Evolutionary conservation across 106 monocot species (phyloP).

Genomic region (Acorus calamus): DNA sequence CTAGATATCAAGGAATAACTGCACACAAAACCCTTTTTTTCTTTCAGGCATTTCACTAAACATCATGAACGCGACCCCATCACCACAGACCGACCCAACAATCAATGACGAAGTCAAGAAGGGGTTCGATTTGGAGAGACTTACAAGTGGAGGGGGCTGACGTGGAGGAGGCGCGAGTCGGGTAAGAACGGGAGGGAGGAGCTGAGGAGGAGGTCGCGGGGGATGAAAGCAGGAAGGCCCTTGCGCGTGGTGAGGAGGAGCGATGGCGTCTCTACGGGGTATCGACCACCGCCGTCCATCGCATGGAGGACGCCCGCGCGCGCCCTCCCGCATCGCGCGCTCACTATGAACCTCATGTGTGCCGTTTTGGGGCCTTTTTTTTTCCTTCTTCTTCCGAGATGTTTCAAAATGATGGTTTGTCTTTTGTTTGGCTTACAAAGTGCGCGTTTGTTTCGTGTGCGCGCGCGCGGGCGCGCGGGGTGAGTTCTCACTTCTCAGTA

Average conservation of each 20-base stretch:
- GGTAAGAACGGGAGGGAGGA: constrained; percentile 30
- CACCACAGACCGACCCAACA: not conserved
- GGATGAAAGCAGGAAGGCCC: constrained; percentile 69
- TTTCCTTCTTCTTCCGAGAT: too few relatives aligned
- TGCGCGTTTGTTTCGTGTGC: too few relatives aligned
- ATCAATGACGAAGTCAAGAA: not conserved
- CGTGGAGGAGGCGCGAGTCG: constrained; percentile 66
- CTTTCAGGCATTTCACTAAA: constrained; percentile 14
- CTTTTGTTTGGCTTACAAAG: too few relatives aligned
- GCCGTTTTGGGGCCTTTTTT: too few relatives aligned
- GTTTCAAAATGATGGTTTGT: too few relatives aligned
- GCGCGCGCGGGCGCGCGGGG: too few relatives aligned
- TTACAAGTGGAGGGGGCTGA: constrained; percentile 93
- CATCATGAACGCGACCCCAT: not conserved
- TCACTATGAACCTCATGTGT: constrained; percentile 62
- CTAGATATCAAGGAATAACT: too few relatives aligned
- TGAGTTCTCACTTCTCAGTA: too few relatives aligned
- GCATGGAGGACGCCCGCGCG: constrained; percentile 47
- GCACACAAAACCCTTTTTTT: not conserved
- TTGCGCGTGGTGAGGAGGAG: constrained; percentile 74
- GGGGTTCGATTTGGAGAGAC: not conserved
- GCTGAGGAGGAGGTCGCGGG: constrained; percentile 49
- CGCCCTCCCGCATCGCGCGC: constrained; percentile 43
- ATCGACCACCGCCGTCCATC: constrained; percentile 5
- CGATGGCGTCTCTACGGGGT: constrained; percentile 67